A percentile compares a stretch with the other conserved stretches of the same genome.
Conservation (phyloP, 495 filamentous ascomycete genomes). For the Aspergillus nanangensis region DNA sequence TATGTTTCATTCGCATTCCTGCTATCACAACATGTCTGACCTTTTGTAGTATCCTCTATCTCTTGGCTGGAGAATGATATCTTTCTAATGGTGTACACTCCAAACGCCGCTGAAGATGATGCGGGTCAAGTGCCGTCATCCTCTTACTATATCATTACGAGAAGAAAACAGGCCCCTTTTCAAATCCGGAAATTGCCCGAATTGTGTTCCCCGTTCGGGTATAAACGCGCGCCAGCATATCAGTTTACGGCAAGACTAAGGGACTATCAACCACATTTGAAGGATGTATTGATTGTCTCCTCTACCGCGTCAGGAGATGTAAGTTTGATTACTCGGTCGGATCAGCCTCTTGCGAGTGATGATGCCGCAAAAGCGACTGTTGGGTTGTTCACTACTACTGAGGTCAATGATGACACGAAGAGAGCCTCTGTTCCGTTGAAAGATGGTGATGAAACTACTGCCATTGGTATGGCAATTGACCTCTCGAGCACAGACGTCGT, state of each 20-base stretch:
- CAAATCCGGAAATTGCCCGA: slow-evolving; percentile 69
- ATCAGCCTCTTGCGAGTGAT: slow-evolving; percentile 58
- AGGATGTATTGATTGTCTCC: slow-evolving; percentile 73
- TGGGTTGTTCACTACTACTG: slow-evolving; percentile 67
- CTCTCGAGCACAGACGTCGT: slow-evolving; percentile 78
- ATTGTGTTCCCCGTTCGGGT: slow-evolving; percentile 62
- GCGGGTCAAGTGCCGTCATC: slow-evolving; percentile 50
- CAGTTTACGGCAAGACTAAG: slow-evolving; percentile 71
- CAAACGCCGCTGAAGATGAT: slow-evolving; percentile 51
- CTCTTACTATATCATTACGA: slow-evolving; percentile 69
- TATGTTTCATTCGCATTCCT: slow-evolving; percentile 24
- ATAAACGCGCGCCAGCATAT: slow-evolving; percentile 62
- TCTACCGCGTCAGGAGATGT: slow-evolving; percentile 77
- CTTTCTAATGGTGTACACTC: slow-evolving; percentile 75
- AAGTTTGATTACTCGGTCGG: slow-evolving; percentile 68
- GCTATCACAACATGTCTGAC: slow-evolving; percentile 12
- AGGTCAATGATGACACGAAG: slow-evolving; percentile 69
- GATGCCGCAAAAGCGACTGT: slow-evolving; percentile 55
- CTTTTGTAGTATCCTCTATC: slow-evolving; percentile 68
- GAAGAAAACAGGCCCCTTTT: slow-evolving; percentile 53
- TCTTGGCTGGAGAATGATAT: slow-evolving; percentile 85
- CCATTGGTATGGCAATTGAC: slow-evolving; percentile 78
- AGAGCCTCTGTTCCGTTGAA: slow-evolving; percentile 75
- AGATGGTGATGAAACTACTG: slow-evolving; percentile 67
- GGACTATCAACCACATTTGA: slow-evolving; percentile 72